phyloP scores from a whole-genome alignment of 768 basidiomycete species.

The Lyophyllum decastes region DNA sequence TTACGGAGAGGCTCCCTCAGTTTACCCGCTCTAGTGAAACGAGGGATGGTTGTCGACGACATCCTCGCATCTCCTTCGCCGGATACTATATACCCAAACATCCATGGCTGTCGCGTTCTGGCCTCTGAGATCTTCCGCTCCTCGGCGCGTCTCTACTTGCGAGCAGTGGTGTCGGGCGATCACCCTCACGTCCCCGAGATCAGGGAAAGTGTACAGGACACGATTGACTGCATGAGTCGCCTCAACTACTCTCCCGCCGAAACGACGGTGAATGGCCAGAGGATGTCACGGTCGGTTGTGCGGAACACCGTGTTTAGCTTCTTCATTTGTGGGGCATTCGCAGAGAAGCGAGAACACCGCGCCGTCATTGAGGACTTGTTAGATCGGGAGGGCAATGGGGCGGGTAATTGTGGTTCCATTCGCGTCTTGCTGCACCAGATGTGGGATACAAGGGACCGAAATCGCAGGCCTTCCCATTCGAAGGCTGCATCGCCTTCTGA shows the following conservation, averaged over 20 bases:
- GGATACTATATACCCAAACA: slow-evolving; percentile 15
- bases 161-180: slow-evolving; percentile 76
- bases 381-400: slow-evolving; percentile 50
- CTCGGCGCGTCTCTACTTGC: slow-evolving; percentile 73
- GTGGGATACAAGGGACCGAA: slow-evolving; percentile 48
- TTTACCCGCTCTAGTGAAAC: slow-evolving; percentile 58
- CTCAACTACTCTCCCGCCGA: slow-evolving; percentile 26
- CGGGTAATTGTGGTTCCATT: slow-evolving; percentile 69
- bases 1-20: slow-evolving; percentile 47
- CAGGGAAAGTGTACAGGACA: slow-evolving; percentile 50
- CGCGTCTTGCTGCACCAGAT: slow-evolving; percentile 53
- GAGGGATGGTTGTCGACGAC: slow-evolving; percentile 52
- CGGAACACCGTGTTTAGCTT: slow-evolving; percentile 80
- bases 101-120: slow-evolving; percentile 39
- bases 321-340: slow-evolving; percentile 72
- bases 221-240: slow-evolving; percentile 48
- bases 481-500: neutral
- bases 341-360: slow-evolving; percentile 48
- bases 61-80: slow-evolving; percentile 28
- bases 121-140: slow-evolving; percentile 71
- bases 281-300: slow-evolving; percentile 55
- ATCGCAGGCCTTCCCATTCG: slow-evolving; percentile 10
- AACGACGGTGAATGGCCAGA: slow-evolving; percentile 16
- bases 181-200: slow-evolving; percentile 69
- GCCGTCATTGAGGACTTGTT: slow-evolving; percentile 46